Evolutionary conservation across 2,329 filamentous ascomycete species (phyloP), one percentile per base, ranked within the genome.

Genomic region (Camptophora hylomeconis): DNA sequence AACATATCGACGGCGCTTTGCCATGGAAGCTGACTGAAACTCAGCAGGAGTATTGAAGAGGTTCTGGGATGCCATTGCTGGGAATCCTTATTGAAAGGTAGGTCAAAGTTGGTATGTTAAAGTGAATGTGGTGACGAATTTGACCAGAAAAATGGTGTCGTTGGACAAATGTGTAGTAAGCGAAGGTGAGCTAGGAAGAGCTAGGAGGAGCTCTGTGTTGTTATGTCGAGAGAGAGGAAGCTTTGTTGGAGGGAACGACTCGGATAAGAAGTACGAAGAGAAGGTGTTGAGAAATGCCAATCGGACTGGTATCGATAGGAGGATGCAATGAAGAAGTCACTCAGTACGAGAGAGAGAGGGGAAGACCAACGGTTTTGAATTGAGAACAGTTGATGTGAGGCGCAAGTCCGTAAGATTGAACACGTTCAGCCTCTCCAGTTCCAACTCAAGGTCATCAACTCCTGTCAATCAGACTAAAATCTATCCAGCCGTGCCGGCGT

Each of bases 1-100:
- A n/a, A 52, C 45, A 44, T 59, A 61, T 37, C 57, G 56, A 30
- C 58, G 51, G 32, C 56, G 54, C 41, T 61, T 61, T 17, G 56
- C 53, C 17, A 47, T 33, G 4, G 46, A 40, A 20, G 33, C 38
- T 5, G 26, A 10, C 7, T 24, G 16, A 17, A 12, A 4, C 13
- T 21, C 13, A 12, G 11, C 13, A 6, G 18, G 15, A 18, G 7
- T 17, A 9, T 26, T 13, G 7, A 15, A 11, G 15, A n/a, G n/a
- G n/a, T n/a, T n/a, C n/a, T n/a, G 20, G 8, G 17, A 20, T 14
- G 5, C 14, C 17, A 19, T 26, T 26, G 28, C 20, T 26, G 23
- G 23, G 10, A 11, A 26, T 24, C 29, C 26, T 31, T 15, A n/a
- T 31, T 31, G 18, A 22, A 22, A 18, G 17, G 18, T 14, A 11